Conservation (phyloP, 257 asterid genomes). For the Agastache rugosa region DNA sequence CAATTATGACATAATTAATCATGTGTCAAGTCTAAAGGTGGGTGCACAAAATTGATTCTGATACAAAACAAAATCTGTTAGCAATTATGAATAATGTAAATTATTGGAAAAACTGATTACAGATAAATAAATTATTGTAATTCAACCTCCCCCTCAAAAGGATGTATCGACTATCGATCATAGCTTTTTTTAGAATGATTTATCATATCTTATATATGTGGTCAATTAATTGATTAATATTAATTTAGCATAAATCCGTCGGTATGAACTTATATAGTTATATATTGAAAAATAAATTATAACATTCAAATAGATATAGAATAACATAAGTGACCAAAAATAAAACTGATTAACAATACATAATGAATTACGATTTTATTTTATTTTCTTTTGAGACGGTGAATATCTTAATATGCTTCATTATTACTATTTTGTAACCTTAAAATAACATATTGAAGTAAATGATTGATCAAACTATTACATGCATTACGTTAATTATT, state of each 20-base stretch:
- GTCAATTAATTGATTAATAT: neutral
- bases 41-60: neutral
- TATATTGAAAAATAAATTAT: neutral
- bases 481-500: neutral
- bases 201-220: neutral
- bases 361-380: neutral
- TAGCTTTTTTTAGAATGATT: neutral
- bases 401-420: slow-evolving; percentile 3
- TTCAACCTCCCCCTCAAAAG: neutral
- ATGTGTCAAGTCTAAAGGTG: neutral
- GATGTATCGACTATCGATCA: too few species aligned
- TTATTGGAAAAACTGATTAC: neutral
- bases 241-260: neutral
- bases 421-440: neutral
- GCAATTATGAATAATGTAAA: neutral
- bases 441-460: neutral
- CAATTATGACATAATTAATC: slow-evolving; percentile 9
- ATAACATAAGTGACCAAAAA: neutral
- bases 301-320: neutral
- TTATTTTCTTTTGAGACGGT: neutral
- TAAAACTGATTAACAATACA: neutral
- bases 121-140: neutral
- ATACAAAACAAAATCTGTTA: neutral
- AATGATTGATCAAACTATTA: neutral
- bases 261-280: too few species aligned